Evolutionary conservation across 2,329 filamentous ascomycete species (phyloP).

Genomic region (Chaetomiaceae sp.): DNA sequence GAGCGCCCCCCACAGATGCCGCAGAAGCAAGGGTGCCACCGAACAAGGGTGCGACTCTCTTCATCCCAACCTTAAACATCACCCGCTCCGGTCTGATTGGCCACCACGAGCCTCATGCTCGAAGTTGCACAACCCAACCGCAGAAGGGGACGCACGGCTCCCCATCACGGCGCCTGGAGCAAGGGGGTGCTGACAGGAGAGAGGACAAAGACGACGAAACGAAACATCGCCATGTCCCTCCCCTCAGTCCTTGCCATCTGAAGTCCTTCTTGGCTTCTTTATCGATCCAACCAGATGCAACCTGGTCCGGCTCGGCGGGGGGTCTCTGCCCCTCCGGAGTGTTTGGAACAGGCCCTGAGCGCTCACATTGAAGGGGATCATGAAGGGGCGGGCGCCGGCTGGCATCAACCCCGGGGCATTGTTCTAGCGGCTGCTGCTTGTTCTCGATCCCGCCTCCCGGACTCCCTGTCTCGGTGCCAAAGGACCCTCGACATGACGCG

Average conservation of each 20-base stretch:
- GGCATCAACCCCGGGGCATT: constrained; percentile 1
- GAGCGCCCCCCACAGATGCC: constrained; percentile 1
- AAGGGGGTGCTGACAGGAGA: not conserved
- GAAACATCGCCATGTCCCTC: constrained; percentile 21
- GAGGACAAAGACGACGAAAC: constrained; percentile 16
- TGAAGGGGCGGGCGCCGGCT: not conserved
- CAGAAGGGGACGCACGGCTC: constrained; percentile 6
- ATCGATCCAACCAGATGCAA: not conserved
- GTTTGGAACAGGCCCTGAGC: constrained; percentile 13
- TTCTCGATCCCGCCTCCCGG: constrained; percentile 9
- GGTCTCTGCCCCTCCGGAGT: not conserved
- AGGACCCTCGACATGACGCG: constrained; percentile 15
- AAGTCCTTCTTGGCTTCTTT: constrained; percentile 11
- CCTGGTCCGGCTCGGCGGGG: constrained; percentile 6
- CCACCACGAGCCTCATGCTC: constrained; percentile 9
- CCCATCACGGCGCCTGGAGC: constrained; percentile 11
- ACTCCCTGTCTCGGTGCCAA: constrained; percentile 4
- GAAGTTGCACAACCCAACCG: constrained; percentile 12
- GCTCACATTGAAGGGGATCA: not conserved
- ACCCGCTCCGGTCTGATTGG: constrained; percentile 17
- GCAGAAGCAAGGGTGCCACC: constrained; percentile 13
- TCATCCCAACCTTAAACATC: constrained; percentile 25
- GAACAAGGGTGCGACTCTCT: constrained; percentile 15
- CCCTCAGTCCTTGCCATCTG: constrained; percentile 23
- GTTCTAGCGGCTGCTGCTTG: constrained; percentile 2